Evolutionary conservation across 2,329 filamentous ascomycete species (phyloP).

Genomic region (Colletotrichum magnum): DNA sequence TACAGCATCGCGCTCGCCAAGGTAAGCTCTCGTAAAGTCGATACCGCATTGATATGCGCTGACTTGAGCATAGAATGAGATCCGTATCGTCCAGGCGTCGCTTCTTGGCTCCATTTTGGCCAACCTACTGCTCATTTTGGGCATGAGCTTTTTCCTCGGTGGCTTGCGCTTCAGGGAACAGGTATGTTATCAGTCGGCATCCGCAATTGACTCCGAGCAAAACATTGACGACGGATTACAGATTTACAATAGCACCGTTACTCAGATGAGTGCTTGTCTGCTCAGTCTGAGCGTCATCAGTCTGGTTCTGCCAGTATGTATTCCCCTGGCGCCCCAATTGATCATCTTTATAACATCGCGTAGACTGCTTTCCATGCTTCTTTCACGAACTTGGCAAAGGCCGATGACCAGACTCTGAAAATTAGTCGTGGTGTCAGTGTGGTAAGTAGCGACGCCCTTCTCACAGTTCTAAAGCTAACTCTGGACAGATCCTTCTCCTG

Average conservation of each 20-base stretch:
- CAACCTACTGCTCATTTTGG: conserved; percentile 89
- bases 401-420: conserved; percentile 81
- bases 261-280: conserved; percentile 95
- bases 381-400: conserved; percentile 73
- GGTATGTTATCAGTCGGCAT: conserved; percentile 55
- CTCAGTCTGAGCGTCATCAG: conserved; percentile 93
- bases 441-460: conserved; percentile 60
- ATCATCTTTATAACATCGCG: neutral
- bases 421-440: conserved; percentile 93
- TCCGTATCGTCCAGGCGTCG: conserved; percentile 92
- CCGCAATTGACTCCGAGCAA: neutral
- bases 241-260: conserved; percentile 96
- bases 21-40: conserved; percentile 52
- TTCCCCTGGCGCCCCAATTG: neutral
- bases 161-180: conserved; percentile 91
- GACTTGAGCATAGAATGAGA: conserved; percentile 72
- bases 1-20: conserved; percentile 82
- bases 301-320: conserved; percentile 81
- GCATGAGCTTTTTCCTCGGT: conserved; percentile 91
- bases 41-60: neutral
- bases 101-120: conserved; percentile 90
- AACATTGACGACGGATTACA: conserved; percentile 47
- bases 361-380: conserved; percentile 93
- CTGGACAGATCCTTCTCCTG: conserved; percentile 76
- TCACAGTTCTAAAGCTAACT: conserved; percentile 18